Percentiles rank a stretch among this genome's conserved stretches.
Evolutionary conservation across 345 rosid genomes (phyloP).

Genomic region (Kernera saxatilis): DNA sequence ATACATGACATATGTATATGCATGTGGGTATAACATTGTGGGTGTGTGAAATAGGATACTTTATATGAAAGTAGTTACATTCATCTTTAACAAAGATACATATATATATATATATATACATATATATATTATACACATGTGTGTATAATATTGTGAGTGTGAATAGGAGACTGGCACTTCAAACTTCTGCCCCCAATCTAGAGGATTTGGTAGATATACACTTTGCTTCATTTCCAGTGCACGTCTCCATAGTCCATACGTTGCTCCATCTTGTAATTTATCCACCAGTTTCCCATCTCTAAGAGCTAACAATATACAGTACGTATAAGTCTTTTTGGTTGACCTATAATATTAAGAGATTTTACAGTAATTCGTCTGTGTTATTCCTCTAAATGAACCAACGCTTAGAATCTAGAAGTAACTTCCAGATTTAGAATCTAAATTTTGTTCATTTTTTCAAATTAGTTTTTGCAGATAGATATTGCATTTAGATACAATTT

Average conservation of each 20-base stretch:
- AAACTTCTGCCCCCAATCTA: constrained; percentile 19
- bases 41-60: background rate
- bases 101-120: background rate
- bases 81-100: background rate
- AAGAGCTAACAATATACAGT: background rate
- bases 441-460: too few relatives aligned
- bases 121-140: background rate
- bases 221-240: constrained; percentile 23
- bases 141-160: constrained; percentile 15
- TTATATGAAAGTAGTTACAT: background rate
- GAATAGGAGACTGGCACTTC: constrained; percentile 7
- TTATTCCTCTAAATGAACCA: background rate
- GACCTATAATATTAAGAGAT: background rate
- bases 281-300: too few relatives aligned
- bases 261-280: constrained; percentile 22
- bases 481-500: too few relatives aligned
- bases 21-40: background rate
- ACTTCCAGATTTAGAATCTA: too few relatives aligned
- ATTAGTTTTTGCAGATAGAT: too few relatives aligned
- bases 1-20: background rate
- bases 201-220: constrained; percentile 27
- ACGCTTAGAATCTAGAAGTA: background rate
- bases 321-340: background rate
- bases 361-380: background rate
- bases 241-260: constrained; percentile 30